Conservation (phyloP, 345 rosid genomes). For the Syzygium grande region DNA sequence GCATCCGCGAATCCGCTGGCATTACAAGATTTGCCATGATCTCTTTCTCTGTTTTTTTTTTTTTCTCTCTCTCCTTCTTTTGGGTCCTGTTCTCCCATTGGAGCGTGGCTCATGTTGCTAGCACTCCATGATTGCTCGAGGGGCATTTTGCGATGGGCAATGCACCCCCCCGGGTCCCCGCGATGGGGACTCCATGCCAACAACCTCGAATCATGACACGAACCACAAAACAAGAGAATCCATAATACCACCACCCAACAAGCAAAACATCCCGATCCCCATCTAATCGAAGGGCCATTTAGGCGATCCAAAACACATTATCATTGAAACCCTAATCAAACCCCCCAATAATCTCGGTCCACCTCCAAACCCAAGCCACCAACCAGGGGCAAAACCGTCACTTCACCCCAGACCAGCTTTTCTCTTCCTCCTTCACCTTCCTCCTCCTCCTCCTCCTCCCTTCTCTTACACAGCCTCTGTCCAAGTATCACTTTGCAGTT, state of each 20-base stretch:
- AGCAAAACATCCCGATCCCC: neutral
- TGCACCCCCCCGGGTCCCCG: neutral
- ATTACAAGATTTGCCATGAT: neutral
- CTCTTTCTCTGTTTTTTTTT: neutral
- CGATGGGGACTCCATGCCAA: neutral
- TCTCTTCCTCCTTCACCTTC: neutral
- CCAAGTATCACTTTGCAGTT: neutral
- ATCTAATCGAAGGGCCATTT: constrained; percentile 10
- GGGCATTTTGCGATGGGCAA: neutral
- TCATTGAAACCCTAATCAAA: neutral
- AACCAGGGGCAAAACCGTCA: neutral
- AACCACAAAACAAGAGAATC: no score
- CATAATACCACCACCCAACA: neutral
- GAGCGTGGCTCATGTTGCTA: neutral
- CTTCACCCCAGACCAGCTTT: neutral
- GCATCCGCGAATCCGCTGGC: neutral
- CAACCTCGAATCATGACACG: neutral
- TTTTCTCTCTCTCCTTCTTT: no score
- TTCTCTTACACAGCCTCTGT: constrained; percentile 8
- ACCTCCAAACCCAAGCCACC: neutral
- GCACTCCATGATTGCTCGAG: neutral
- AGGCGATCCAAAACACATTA: neutral
- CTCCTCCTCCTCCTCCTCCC: neutral
- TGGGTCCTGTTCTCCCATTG: neutral
- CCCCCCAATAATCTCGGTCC: neutral